A percentile compares a stretch with the other conserved stretches of the same genome.
These are phyloP conservation scores for Metschnikowia kunwiensis DNA, from an alignment of 805 yeast species.

Conservation along the genomic window DNA sequence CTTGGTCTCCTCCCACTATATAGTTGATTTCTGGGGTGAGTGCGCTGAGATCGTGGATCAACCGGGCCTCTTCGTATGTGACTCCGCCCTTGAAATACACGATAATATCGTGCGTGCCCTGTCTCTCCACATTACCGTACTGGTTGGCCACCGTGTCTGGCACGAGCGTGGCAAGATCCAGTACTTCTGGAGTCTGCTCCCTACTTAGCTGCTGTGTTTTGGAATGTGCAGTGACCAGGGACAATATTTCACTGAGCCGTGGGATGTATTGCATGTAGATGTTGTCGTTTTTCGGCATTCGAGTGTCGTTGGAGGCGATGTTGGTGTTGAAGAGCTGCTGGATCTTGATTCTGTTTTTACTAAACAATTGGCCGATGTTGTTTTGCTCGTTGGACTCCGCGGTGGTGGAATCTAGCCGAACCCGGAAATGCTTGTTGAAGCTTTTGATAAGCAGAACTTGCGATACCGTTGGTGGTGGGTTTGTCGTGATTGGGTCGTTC, in stretches of 20 bases:
- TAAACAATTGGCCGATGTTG: constrained; percentile 30
- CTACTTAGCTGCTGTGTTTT: constrained; percentile 9
- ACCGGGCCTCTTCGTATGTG: constrained; percentile 87
- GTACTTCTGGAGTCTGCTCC: constrained; percentile 8
- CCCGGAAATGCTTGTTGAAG: constrained; percentile 9
- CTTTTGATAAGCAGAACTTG: constrained; percentile 30
- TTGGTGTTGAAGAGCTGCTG: constrained; percentile 30
- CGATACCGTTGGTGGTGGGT: constrained; percentile 32
- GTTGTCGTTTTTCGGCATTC: constrained; percentile 47
- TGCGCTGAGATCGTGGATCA: constrained; percentile 67
- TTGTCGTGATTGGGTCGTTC: constrained; percentile 27
- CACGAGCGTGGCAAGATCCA: constrained; percentile 33
- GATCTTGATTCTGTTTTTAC: constrained; percentile 31
- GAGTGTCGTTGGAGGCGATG: constrained; percentile 13
- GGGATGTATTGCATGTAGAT: constrained; percentile 93
- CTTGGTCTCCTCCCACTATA: constrained; percentile 68
- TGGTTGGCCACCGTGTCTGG: constrained; percentile 35
- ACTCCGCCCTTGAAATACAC: constrained; percentile 82
- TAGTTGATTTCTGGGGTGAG: constrained; percentile 58
- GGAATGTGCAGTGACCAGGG: constrained; percentile 16
- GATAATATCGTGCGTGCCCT: constrained; percentile 59
- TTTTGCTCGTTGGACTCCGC: constrained; percentile 8
- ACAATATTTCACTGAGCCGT: constrained; percentile 48
- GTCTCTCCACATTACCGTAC: constrained; percentile 24
- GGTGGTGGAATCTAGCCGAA: constrained; percentile 2